Conservation (phyloP, 1,139 yeast genomes). For the Petasospora rhodanensis region DNA sequence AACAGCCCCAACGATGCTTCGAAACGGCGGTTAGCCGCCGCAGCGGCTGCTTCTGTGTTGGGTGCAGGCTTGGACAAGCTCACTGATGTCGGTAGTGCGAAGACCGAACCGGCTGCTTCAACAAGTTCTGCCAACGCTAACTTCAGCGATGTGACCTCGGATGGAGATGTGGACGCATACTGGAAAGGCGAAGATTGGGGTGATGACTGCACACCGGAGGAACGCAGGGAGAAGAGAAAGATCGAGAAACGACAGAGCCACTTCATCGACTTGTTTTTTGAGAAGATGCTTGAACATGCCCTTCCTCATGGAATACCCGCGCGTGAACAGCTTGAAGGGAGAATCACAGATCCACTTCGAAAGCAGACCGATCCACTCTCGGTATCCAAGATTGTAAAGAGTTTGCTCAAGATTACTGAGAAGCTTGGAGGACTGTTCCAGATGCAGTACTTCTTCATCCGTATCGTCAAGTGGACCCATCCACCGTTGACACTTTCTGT, state of each 20-base stretch:
- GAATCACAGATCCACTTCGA: constrained; percentile 44
- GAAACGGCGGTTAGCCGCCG: constrained; percentile 47
- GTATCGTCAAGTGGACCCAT: constrained; percentile 57
- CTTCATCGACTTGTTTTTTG: constrained; percentile 56
- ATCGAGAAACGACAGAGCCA: constrained; percentile 33
- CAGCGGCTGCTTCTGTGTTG: constrained; percentile 54
- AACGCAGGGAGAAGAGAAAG: constrained; percentile 11
- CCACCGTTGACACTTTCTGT: constrained; percentile 54
- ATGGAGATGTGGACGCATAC: constrained; percentile 25
- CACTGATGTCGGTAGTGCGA: background rate
- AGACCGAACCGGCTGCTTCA: too few species aligned
- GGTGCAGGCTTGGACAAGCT: constrained; percentile 48
- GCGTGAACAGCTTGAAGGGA: constrained; percentile 38
- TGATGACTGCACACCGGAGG: constrained; percentile 7
- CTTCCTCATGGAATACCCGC: constrained; percentile 46
- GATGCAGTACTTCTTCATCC: constrained; percentile 51
- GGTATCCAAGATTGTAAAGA: constrained; percentile 42
- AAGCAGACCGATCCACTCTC: constrained; percentile 46
- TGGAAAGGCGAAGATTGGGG: constrained; percentile 23
- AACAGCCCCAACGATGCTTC: constrained; percentile 28
- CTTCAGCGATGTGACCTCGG: constrained; percentile 17
- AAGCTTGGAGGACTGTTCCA: constrained; percentile 50
- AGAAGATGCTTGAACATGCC: constrained; percentile 44
- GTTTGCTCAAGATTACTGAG: constrained; percentile 48
- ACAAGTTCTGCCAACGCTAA: too few species aligned